Evolutionary conservation across 352 stramenopile species (phyloP).

Genomic region (Phytophthora capsici): DNA sequence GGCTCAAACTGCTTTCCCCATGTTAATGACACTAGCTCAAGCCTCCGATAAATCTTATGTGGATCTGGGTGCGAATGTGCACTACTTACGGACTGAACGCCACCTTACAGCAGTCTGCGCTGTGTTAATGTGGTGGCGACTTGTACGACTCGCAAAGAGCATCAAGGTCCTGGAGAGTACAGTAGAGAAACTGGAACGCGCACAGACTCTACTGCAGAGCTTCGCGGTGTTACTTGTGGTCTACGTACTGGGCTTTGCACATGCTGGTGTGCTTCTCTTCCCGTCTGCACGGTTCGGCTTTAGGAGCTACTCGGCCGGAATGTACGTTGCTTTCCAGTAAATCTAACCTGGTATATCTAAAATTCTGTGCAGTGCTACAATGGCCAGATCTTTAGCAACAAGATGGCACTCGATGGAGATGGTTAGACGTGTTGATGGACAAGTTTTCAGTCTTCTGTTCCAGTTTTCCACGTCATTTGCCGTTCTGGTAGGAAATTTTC

Average conservation of each 20-base stretch:
- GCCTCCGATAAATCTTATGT: conserved; percentile 41
- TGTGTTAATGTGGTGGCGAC: conserved; percentile 68
- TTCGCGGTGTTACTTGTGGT: conserved; percentile 48
- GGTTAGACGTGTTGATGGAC: conserved; percentile 11
- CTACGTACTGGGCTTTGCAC: conserved; percentile 56
- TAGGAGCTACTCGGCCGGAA: conserved; percentile 46
- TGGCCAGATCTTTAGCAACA: conserved; percentile 29
- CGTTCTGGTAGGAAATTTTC: conserved; percentile 37
- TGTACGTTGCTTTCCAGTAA: conserved; percentile 40
- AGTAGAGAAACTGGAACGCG: conserved; percentile 51
- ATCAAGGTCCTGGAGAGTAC: conserved; percentile 52
- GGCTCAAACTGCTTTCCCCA: conserved; percentile 37
- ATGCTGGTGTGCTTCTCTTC: conserved; percentile 54
- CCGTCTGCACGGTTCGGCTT: conserved; percentile 39
- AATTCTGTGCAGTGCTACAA: conserved; percentile 31
- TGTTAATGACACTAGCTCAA: conserved; percentile 45
- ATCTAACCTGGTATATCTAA: neutral
- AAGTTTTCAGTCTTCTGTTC: conserved; percentile 48
- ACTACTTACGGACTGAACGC: conserved; percentile 44
- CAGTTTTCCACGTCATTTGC: conserved; percentile 52
- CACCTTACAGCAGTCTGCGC: conserved; percentile 44
- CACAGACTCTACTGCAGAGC: conserved; percentile 48
- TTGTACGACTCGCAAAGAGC: conserved; percentile 52
- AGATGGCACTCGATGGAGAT: conserved; percentile 31
- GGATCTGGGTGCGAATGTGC: conserved; percentile 34